Conservation (phyloP, 148 eudicot species). For the Heliosperma pusillum region DNA sequence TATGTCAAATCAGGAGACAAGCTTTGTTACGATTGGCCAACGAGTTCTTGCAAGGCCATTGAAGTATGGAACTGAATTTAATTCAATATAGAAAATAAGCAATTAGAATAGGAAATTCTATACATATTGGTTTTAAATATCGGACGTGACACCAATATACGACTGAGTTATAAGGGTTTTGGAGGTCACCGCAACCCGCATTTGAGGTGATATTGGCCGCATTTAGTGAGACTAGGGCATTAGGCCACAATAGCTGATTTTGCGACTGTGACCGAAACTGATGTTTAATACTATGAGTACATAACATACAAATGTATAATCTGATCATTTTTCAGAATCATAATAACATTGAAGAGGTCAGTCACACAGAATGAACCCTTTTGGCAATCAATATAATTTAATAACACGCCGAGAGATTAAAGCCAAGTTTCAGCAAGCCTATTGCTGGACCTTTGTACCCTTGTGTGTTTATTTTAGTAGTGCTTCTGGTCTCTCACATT, state of each 20-base stretch:
- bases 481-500: slow-evolving; percentile 4
- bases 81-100: not conserved
- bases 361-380: not conserved
- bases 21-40: slow-evolving; percentile 91
- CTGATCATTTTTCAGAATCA: not conserved
- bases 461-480: not conserved
- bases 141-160: too few relatives aligned
- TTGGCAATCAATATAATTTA: not conserved
- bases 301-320: not conserved
- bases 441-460: not conserved
- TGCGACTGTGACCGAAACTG: too few relatives aligned
- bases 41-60: slow-evolving; percentile 88
- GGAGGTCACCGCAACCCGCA: too few relatives aligned
- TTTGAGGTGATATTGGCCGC: too few relatives aligned
- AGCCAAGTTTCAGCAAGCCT: not conserved
- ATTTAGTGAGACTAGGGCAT: too few relatives aligned
- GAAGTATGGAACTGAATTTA: slow-evolving; percentile 49
- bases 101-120: slow-evolving; percentile 1
- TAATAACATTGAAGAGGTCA: not conserved
- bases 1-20: slow-evolving; percentile 95
- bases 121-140: too few relatives aligned
- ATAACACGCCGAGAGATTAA: not conserved
- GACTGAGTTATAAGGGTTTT: too few relatives aligned
- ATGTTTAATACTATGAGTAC: not conserved
- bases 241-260: too few relatives aligned